A percentile compares a stretch with the other conserved stretches of the same genome.
phyloP scores from a whole-genome alignment of 805 yeast genomes.

The Kodamaea lidongshanica region DNA sequence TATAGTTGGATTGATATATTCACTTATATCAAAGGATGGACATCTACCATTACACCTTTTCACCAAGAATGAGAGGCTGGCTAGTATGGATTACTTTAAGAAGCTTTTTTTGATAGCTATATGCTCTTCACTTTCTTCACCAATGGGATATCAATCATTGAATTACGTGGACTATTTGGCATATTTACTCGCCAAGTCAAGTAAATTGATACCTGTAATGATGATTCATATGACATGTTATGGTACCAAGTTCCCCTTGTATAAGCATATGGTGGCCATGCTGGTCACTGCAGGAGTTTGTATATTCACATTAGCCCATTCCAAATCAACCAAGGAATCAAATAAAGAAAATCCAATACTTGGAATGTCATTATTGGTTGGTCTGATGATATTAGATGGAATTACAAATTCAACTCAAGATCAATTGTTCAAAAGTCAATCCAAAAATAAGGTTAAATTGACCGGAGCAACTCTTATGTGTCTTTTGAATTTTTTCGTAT shows the following conservation, averaged over 20 bases:
- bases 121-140: slow-evolving; percentile 76
- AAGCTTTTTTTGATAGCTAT: slow-evolving; percentile 51
- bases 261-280: slow-evolving; percentile 72
- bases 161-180: slow-evolving; percentile 83
- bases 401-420: slow-evolving; percentile 92
- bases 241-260: slow-evolving; percentile 60
- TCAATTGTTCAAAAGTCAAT: slow-evolving; percentile 53
- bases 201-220: slow-evolving; percentile 94
- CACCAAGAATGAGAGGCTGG: slow-evolving; percentile 20
- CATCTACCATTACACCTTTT: slow-evolving; percentile 27
- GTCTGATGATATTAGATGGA: slow-evolving; percentile 80
- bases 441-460: slow-evolving; percentile 26
- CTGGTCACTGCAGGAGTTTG: slow-evolving; percentile 81
- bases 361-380: slow-evolving; percentile 56
- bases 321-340: slow-evolving; percentile 11
- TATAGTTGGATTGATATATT: slow-evolving; percentile 57
- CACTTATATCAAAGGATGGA: slow-evolving; percentile 31
- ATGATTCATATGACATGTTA: slow-evolving; percentile 69
- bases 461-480: slow-evolving; percentile 90
- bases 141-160: slow-evolving; percentile 73
- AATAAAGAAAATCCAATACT: slow-evolving; percentile 39
- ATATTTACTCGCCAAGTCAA: slow-evolving; percentile 80
- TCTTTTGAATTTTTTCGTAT: slow-evolving; percentile 45
- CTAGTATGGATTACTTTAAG: slow-evolving; percentile 17
- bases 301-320: slow-evolving; percentile 55